Conservation (phyloP, 2,329 filamentous ascomycete genomes). For the Drechslerella dactyloides region DNA sequence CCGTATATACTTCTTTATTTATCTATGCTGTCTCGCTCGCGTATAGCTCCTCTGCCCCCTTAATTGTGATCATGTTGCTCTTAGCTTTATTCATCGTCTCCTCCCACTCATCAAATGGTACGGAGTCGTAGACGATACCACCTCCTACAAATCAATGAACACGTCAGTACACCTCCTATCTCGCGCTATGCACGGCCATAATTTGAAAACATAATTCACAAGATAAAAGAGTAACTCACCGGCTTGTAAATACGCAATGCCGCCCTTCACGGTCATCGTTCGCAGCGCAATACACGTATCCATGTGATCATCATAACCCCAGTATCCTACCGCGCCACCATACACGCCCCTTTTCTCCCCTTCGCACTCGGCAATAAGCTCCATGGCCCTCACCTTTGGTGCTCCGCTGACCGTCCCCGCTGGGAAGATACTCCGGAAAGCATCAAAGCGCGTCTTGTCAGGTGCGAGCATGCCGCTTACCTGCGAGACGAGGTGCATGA, state of each 20-base stretch:
- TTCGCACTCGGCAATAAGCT: conserved; percentile 93
- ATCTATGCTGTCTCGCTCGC: conserved; percentile 55
- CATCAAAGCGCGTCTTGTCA: conserved; percentile 89
- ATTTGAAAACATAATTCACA: background rate
- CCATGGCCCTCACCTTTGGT: conserved; percentile 95
- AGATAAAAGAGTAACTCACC: conserved; percentile 56
- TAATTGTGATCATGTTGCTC: conserved; percentile 87
- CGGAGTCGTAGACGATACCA: conserved; percentile 93
- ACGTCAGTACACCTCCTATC: too few relatives aligned
- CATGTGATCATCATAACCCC: conserved; percentile 77
- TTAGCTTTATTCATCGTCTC: conserved; percentile 97
- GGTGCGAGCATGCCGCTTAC: conserved; percentile 86
- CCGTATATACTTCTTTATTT: too few relatives aligned
- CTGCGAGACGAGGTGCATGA: conserved; percentile 95
- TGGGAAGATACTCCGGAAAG: conserved; percentile 94
- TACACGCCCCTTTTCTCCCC: conserved; percentile 93
- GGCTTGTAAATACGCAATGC: conserved; percentile 86
- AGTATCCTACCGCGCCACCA: conserved; percentile 94
- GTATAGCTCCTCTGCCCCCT: conserved; percentile 76
- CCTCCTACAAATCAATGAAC: conserved; percentile 64
- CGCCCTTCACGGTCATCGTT: conserved; percentile 93
- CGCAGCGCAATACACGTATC: conserved; percentile 73
- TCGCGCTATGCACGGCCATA: too few relatives aligned
- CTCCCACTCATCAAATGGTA: conserved; percentile 87
- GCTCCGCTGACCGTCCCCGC: conserved; percentile 94